Base-by-base conservation (phyloP, 148 eudicot species). In the Beta vulgaris region DNA sequence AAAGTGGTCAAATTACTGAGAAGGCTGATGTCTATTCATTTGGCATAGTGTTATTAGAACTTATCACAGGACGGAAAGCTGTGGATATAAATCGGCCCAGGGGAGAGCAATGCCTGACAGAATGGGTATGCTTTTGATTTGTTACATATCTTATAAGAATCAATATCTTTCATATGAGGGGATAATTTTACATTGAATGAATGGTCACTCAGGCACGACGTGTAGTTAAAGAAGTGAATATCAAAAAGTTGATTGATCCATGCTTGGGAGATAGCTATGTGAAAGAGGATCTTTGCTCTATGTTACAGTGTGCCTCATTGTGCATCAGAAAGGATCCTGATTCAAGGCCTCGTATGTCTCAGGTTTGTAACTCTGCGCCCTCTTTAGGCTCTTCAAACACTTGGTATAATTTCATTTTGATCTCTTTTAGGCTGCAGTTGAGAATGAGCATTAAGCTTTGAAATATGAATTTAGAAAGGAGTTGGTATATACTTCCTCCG, bases 11-110 rank as follows among this genome's bases (percentile, higher is more conserved):
- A 79, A 82, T 93, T 71, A 88, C 97, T 6, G 98, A 93, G 77
- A 93, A 93, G 69, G 88, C 98, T 67, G 98, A 93, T 81, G 97
- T 89, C 6, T 93, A 91, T 80, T 88, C 98, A 48, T 93, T 93
- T 76, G 98, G 98, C 29, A 86, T 93, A 31, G 89, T 93, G 40
- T 72, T 93, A 78, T 64, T 91, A 69, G 98, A 91, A 78, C 92
- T 93, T 55, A 80, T 91, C 26, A 84, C 97, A 36, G 98, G 97
- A 34, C 88, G 98, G 59, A 93, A 91, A 85, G 97, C 97, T 76
- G 85, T 93, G 71, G 97, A 93, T 72, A 80, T 93, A 51, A 86
- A 81, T 71, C 84, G 90, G 62, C 92, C 97, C 42, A 93, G 85
- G 89, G 98, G 98, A 61, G 82, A 93, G 74, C 98, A 93, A 72